These are phyloP conservation scores for Marsdenia floribunda DNA, from an alignment of 257 asterid genomes.

Conservation along the genomic window DNA sequence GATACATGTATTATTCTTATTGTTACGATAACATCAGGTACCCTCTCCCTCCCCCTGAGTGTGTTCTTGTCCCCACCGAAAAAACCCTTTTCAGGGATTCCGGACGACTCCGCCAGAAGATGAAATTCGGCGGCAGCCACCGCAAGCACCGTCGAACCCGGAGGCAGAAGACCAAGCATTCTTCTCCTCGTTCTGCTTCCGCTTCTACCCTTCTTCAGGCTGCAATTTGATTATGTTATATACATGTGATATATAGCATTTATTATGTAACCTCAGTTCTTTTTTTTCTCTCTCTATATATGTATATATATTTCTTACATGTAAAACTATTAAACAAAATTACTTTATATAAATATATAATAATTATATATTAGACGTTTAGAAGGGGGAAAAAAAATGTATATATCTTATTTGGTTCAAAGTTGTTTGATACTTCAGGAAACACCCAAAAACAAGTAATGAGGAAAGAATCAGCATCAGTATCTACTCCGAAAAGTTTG, in stretches of 20 bases:
- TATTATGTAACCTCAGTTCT: background rate
- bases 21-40: slow-evolving; percentile 76
- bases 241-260: background rate
- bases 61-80: slow-evolving; percentile 59
- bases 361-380: no score
- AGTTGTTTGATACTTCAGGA: no score
- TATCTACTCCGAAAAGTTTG: slow-evolving; percentile 2
- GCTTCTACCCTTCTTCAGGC: slow-evolving; percentile 22
- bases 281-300: no score
- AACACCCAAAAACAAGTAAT: background rate
- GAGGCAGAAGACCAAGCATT: slow-evolving; percentile 22
- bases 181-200: slow-evolving; percentile 10
- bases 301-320: no score
- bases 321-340: no score
- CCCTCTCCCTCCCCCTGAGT: slow-evolving; percentile 64
- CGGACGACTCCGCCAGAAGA: slow-evolving; percentile 56
- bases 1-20: slow-evolving; percentile 70
- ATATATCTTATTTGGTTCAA: no score
- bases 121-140: slow-evolving; percentile 50
- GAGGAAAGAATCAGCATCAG: slow-evolving; percentile 4
- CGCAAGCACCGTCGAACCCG: slow-evolving; percentile 35
- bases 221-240: slow-evolving; percentile 16
- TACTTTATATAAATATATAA: no score
- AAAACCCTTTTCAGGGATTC: slow-evolving; percentile 39
- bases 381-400: no score